Base-by-base conservation (phyloP, 345 rosid species). In the Eucalyptus lansdowneana region DNA sequence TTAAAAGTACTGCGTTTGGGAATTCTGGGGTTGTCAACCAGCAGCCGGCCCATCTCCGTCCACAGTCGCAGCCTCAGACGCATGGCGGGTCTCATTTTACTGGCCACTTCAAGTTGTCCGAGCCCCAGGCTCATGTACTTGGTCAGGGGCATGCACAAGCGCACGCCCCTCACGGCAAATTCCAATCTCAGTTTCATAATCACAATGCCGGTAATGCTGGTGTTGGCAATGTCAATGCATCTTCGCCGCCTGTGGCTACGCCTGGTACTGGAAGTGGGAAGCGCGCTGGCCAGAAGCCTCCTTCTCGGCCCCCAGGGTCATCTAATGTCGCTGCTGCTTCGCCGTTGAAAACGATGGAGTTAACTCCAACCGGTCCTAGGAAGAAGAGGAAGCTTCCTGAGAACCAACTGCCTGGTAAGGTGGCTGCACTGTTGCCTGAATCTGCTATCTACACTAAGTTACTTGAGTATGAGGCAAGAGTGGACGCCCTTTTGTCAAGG, bases 91-190 rank as follows among this genome's bases (percentile, higher is more conserved):
- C 88, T 29, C 89, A 88, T 16, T 90, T 90, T 56, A 88, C 90
- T 4, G 91, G 91, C 40, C 91, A 90, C 90, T 90, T 90, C 88
- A 89, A 90, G 90, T 56, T 90, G 87, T 88, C 88, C 8, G 88
- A 90, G 4, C 88, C 90, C 50, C 91, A 88, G 40, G 50, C 91
- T 60, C 90, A 88, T 67, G 76, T 76, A 16, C 90, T 88, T 50
- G 90, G 88, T 45, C 91, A 90, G 85, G 86, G 88, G 58, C 87
- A 51, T 60, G 58, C 47, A 22, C 91, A 88, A 24, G 67, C 34
- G 25, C 89, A 83, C 4, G 22, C 87, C 21, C 62, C 91, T 56
- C 89, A 86, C 8, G 42, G 69, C 24, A 85, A 87, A 86, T 90
- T 88, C 58, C 91, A 90, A 44, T 86, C 91, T 72, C 90, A 88